These are phyloP conservation scores for Stephania japonica DNA, from an alignment of 164 flowering plant genomes.

Conservation along the genomic window DNA sequence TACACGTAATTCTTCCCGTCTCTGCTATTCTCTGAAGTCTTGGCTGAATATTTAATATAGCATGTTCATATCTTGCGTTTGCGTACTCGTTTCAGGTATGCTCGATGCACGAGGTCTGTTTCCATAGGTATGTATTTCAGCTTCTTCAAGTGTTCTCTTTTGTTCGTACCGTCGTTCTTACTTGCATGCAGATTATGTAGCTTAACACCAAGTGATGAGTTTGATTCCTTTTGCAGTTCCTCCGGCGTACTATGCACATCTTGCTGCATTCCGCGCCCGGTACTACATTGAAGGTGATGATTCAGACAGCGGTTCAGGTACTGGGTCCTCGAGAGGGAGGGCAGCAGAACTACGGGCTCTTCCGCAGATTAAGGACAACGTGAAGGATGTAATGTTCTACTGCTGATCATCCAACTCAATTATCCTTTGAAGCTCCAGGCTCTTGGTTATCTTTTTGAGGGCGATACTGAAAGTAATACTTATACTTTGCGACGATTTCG, in stretches of 20 bases:
- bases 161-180: not conserved
- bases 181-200: not conserved
- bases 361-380: constrained; percentile 50
- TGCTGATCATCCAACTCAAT: no score
- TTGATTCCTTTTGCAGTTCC: constrained; percentile 51
- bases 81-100: constrained; percentile 46
- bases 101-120: constrained; percentile 80
- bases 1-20: constrained; percentile 49
- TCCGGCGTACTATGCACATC: constrained; percentile 82
- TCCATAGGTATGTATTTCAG: constrained; percentile 60
- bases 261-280: constrained; percentile 70
- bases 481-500: no score
- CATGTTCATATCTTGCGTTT: not conserved
- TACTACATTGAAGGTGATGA: constrained; percentile 49
- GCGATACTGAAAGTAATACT: no score
- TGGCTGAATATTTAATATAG: not conserved
- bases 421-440: no score
- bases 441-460: no score
- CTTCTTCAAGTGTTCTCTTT: not conserved
- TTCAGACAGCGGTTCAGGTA: constrained; percentile 36
- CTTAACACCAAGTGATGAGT: not conserved
- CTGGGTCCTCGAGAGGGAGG: constrained; percentile 17
- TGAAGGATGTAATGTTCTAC: constrained; percentile 70
- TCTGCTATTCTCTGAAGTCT: not conserved
- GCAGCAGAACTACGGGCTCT: constrained; percentile 21